Conservation (phyloP, 2,329 filamentous ascomycete genomes). For the Fusarium drepaniforme region DNA sequence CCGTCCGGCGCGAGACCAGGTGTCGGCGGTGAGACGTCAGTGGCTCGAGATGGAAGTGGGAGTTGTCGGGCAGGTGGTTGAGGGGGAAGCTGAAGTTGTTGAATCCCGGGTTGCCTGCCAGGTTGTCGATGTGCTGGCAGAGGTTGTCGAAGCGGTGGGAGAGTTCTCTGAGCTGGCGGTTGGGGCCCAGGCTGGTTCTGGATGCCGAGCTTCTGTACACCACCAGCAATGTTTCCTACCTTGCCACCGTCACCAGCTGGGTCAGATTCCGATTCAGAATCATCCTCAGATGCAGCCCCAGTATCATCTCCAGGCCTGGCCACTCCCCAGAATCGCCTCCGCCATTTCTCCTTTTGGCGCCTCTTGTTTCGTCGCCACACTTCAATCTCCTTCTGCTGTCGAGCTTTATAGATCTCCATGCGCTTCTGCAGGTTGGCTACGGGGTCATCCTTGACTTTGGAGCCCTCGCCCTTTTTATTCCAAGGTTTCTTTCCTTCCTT, state of each 20-base stretch:
- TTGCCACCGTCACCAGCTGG: neutral
- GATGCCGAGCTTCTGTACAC: neutral
- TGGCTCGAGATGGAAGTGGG: neutral
- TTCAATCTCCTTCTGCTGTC: neutral
- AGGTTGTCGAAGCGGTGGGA: neutral
- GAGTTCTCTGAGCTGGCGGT: neutral
- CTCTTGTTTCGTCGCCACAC: neutral
- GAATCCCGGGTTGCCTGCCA: neutral
- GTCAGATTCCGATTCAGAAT: neutral
- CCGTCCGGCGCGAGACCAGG: slow-evolving; percentile 12
- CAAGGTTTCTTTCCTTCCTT: neutral
- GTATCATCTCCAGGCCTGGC: no score
- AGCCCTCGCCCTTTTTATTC: neutral
- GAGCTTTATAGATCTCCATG: neutral
- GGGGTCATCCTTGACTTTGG: neutral
- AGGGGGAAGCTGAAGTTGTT: slow-evolving; percentile 15
- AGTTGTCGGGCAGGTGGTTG: neutral
- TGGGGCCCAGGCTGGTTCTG: slow-evolving; percentile 9
- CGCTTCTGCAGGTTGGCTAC: slow-evolving; percentile 1
- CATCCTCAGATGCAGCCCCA: neutral
- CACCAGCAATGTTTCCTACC: no score
- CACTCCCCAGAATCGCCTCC: neutral
- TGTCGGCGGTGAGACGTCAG: neutral
- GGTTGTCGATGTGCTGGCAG: neutral
- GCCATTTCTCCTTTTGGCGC: slow-evolving; percentile 8